A percentile compares a stretch with the other conserved stretches of the same genome.
phyloP scores from a whole-genome alignment of 2,329 filamentous ascomycete genomes.

The Xylaria sp. region DNA sequence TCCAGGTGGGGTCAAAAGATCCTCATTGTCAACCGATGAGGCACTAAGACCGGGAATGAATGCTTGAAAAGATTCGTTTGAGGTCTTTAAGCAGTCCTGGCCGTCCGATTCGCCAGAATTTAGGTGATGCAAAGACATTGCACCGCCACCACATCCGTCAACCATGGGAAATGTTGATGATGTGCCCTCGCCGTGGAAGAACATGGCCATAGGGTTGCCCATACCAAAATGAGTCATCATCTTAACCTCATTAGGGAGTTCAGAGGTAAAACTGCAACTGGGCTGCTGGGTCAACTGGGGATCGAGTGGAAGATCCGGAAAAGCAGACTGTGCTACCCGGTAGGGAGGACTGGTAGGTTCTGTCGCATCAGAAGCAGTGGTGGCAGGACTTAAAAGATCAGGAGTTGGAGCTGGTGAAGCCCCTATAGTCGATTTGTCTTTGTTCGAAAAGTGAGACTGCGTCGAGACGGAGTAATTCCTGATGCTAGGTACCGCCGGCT shows the following conservation, averaged over 20 bases:
- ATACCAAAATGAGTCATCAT: conserved; percentile 53
- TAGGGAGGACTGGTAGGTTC: conserved; percentile 41
- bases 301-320: conserved; percentile 41
- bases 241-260: conserved; percentile 55
- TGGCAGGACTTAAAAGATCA: conserved; percentile 43
- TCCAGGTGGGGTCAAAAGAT: conserved; percentile 17
- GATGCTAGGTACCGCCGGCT: conserved; percentile 30
- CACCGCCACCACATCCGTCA: conserved; percentile 34
- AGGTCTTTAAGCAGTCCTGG: conserved; percentile 9
- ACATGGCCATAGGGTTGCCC: conserved; percentile 45
- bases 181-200: conserved; percentile 42
- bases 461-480: conserved; percentile 36
- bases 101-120: not conserved
- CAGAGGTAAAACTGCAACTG: conserved; percentile 54
- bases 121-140: conserved; percentile 9
- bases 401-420: conserved; percentile 40
- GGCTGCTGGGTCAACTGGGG: conserved; percentile 43
- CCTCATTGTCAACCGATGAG: conserved; percentile 8
- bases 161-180: conserved; percentile 39
- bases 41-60: conserved; percentile 37
- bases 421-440: conserved; percentile 35
- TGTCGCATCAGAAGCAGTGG: conserved; percentile 35
- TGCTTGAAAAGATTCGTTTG: conserved; percentile 18
- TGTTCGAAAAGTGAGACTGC: conserved; percentile 32
- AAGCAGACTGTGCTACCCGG: conserved; percentile 44